These are phyloP conservation scores for Chlorophyllum brunneum DNA, from an alignment of 768 basidiomycete species.

Conservation along the genomic window DNA sequence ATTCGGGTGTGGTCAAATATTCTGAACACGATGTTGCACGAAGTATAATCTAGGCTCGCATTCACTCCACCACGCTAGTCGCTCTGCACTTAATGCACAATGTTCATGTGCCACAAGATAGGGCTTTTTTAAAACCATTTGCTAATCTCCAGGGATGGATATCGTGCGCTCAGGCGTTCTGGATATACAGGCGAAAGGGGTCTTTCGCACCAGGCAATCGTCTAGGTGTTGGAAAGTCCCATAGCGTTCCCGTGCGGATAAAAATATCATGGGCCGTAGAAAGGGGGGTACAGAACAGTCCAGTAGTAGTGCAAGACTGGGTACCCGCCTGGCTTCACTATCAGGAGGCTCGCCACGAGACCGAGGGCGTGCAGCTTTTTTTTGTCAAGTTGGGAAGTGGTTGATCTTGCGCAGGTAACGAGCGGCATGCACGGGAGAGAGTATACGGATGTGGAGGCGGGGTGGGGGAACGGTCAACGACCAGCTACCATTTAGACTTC, in stretches of 20 bases:
- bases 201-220: constrained; percentile 76
- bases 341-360: constrained; percentile 73
- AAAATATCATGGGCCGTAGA: constrained; percentile 82
- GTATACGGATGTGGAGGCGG: no score
- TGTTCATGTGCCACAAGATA: constrained; percentile 85
- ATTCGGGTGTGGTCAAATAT: constrained; percentile 82
- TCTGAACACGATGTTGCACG: constrained; percentile 85
- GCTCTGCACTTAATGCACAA: constrained; percentile 75
- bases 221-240: constrained; percentile 65
- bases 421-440: no score
- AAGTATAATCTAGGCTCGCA: constrained; percentile 44
- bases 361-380: no score
- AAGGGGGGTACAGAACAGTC: constrained; percentile 48
- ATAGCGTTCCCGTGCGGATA: constrained; percentile 61
- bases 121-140: constrained; percentile 76
- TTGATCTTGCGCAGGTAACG: no score
- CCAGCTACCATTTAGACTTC: no score
- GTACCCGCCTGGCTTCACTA: constrained; percentile 46
- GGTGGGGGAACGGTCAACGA: no score
- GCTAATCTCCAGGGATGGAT: constrained; percentile 79
- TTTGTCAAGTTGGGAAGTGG: no score
- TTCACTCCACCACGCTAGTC: neutral
- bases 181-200: constrained; percentile 91
- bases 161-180: constrained; percentile 67
- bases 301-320: constrained; percentile 54